Percentiles rank a stretch among this genome's conserved stretches.
phyloP scores from a whole-genome alignment of 78 protist species.

The Chrysochromulina parva region DNA sequence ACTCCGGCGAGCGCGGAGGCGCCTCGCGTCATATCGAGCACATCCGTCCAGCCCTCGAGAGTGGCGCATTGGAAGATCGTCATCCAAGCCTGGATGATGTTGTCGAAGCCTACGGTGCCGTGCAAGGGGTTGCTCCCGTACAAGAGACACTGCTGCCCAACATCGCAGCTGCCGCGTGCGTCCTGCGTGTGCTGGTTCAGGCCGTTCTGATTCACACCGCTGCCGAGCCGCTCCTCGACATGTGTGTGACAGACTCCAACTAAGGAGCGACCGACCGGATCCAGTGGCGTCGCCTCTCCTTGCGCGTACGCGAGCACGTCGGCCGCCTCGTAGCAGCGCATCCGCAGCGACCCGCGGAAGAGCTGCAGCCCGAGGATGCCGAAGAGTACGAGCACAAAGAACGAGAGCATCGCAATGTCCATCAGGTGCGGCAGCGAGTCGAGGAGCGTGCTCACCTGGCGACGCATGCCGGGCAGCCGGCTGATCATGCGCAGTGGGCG shows the following conservation, averaged over 20 bases:
- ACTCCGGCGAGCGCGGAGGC: too few species aligned
- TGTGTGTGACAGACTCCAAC: too few species aligned
- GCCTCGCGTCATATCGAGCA: too few species aligned
- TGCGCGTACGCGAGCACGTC: too few species aligned
- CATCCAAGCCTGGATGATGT: not conserved
- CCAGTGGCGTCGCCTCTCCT: too few species aligned
- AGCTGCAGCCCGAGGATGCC: not conserved
- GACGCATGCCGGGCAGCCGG: not conserved
- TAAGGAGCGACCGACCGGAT: too few species aligned
- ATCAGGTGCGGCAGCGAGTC: not conserved
- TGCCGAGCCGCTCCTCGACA: too few species aligned
- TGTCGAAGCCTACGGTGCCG: not conserved
- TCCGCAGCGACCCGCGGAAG: not conserved
- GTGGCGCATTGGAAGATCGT: not conserved
- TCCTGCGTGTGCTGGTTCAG: too few species aligned
- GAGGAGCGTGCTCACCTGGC: conserved; percentile 6
- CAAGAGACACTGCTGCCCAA: not conserved
- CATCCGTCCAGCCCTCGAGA: not conserved
- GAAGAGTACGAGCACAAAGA: not conserved
- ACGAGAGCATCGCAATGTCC: not conserved
- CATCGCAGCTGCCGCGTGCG: not conserved
- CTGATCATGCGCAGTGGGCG: not conserved
- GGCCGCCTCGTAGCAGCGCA: not conserved
- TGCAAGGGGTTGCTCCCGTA: not conserved
- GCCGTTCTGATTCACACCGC: too few species aligned